Percentiles rank a stretch among this genome's conserved stretches.
Evolutionary conservation across 768 basidiomycete species (phyloP).

Genomic region (Coprinopsis sp.): DNA sequence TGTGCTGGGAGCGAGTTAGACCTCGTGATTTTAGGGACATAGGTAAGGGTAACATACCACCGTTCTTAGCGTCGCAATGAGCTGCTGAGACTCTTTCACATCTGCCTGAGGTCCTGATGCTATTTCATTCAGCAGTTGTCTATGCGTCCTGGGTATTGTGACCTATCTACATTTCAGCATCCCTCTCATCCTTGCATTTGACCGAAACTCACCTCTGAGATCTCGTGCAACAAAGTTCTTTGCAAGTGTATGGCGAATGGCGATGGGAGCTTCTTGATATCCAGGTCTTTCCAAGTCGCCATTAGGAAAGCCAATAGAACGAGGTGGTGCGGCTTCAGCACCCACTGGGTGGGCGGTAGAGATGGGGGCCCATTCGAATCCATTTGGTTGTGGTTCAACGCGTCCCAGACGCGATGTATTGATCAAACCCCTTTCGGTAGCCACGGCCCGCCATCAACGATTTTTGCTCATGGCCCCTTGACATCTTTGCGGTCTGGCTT

Average conservation of each 20-base stretch:
- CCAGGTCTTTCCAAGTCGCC: constrained; percentile 57
- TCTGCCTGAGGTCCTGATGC: constrained; percentile 42
- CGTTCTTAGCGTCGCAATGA: constrained; percentile 43
- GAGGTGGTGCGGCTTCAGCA: constrained; percentile 75
- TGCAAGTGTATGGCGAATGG: constrained; percentile 59
- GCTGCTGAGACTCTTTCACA: constrained; percentile 34
- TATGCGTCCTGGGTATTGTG: constrained; percentile 53
- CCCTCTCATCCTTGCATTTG: constrained; percentile 11
- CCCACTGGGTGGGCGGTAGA: constrained; percentile 62
- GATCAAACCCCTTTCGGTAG: background rate
- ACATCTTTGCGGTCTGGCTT: background rate
- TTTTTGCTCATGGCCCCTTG: background rate
- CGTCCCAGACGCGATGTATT: background rate
- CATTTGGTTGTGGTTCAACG: background rate
- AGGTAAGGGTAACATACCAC: constrained; percentile 25
- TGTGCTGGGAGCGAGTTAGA: constrained; percentile 29
- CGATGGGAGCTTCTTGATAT: constrained; percentile 48
- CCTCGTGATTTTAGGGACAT: background rate
- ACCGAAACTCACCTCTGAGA: constrained; percentile 64
- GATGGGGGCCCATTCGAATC: constrained; percentile 48
- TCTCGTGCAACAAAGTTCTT: constrained; percentile 63
- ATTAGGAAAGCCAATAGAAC: constrained; percentile 60
- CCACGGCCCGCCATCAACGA: constrained; percentile 4
- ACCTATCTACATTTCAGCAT: constrained; percentile 37
- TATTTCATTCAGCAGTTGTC: constrained; percentile 43